A percentile compares a stretch with the other conserved stretches of the same genome.
Conservation (phyloP, 176 grass and related monocot genomes). For the Eremochloa ophiuroides region DNA sequence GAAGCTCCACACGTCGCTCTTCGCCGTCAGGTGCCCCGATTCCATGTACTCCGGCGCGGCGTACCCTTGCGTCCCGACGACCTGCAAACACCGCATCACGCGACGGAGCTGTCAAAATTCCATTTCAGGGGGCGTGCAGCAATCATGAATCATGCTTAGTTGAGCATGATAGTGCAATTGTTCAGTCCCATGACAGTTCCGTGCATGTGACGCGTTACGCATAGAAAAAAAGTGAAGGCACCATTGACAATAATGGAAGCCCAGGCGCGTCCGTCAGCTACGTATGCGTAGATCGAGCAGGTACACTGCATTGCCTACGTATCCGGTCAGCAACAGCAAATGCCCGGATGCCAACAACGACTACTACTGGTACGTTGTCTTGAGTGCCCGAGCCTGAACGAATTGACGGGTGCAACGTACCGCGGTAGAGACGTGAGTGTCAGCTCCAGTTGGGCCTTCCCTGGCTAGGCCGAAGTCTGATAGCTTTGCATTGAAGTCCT, state of each 20-base stretch:
- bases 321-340: neutral
- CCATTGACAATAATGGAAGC: neutral
- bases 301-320: neutral
- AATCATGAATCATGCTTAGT: too few species aligned
- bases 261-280: conserved; percentile 2
- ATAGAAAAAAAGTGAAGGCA: neutral
- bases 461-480: conserved; percentile 91
- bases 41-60: conserved; percentile 94
- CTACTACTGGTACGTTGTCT: neutral
- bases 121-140: too few species aligned
- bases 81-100: conserved; percentile 39
- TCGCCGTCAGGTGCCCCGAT: conserved; percentile 68
- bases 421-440: conserved; percentile 88
- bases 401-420: conserved; percentile 35
- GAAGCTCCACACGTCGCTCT: conserved; percentile 96
- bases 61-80: conserved; percentile 86
- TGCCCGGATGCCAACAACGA: neutral
- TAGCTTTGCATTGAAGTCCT: conserved; percentile 73
- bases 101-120: neutral
- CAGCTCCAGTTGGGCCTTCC: conserved; percentile 68
- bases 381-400: neutral
- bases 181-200: conserved; percentile 4
- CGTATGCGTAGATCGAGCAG: neutral
- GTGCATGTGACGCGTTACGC: neutral
- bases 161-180: neutral